These are phyloP conservation scores for Candida insectalens DNA, from an alignment of 805 yeast genomes.

Conservation along the genomic window DNA sequence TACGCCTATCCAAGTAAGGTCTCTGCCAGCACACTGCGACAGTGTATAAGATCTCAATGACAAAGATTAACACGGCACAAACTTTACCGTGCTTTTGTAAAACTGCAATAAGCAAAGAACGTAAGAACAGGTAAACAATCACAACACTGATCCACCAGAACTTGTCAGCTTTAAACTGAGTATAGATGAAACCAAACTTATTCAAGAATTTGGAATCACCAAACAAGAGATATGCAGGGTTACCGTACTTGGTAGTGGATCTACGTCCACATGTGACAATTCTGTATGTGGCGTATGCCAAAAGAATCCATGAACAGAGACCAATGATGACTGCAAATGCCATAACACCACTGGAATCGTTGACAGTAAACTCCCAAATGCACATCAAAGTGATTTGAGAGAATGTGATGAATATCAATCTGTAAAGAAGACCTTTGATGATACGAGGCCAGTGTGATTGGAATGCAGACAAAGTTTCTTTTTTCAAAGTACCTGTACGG, in stretches of 20 bases:
- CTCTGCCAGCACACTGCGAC: slow-evolving; percentile 56
- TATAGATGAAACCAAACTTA: slow-evolving; percentile 86
- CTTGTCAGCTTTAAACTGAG: slow-evolving; percentile 79
- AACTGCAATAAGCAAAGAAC: slow-evolving; percentile 80
- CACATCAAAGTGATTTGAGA: slow-evolving; percentile 79
- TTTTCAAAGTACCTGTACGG: slow-evolving; percentile 46
- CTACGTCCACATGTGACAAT: slow-evolving; percentile 68
- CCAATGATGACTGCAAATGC: slow-evolving; percentile 72
- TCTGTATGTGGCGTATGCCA: slow-evolving; percentile 63
- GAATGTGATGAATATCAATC: slow-evolving; percentile 75
- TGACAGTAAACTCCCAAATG: slow-evolving; percentile 80
- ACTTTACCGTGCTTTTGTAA: slow-evolving; percentile 73
- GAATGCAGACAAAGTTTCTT: slow-evolving; percentile 62
- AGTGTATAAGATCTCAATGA: slow-evolving; percentile 64
- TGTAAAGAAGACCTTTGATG: slow-evolving; percentile 80
- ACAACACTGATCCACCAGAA: slow-evolving; percentile 73
- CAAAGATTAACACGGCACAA: slow-evolving; percentile 71
- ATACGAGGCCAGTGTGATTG: slow-evolving; percentile 78
- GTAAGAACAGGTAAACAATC: slow-evolving; percentile 55
- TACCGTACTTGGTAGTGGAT: slow-evolving; percentile 65
- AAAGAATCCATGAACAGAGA: slow-evolving; percentile 43
- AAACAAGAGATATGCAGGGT: slow-evolving; percentile 84
- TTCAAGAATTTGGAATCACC: slow-evolving; percentile 77
- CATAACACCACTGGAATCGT: slow-evolving; percentile 76
- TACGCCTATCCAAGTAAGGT: slow-evolving; percentile 92